A percentile compares a stretch with the other conserved stretches of the same genome.
Conservation (phyloP, 2,329 filamentous ascomycete genomes). For the Aspergillus piperis region DNA sequence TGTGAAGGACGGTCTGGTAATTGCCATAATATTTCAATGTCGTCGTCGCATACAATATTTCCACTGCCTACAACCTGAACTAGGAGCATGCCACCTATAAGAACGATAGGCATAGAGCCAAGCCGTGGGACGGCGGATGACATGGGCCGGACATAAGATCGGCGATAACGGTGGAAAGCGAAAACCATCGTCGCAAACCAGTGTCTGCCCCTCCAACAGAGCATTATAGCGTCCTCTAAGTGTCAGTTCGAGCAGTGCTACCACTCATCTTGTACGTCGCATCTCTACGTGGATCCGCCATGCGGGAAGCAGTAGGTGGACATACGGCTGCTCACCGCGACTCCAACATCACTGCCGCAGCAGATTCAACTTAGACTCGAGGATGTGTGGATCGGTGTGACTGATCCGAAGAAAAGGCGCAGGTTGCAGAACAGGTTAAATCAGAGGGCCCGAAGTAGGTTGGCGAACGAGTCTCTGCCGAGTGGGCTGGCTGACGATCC, state of each 20-base stretch:
- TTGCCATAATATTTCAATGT: too few species aligned
- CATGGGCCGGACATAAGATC: not conserved
- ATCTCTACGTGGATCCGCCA: not conserved
- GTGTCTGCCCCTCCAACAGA: not conserved
- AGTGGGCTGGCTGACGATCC: not conserved
- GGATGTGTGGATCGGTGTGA: slow-evolving; percentile 5
- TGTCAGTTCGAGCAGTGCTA: not conserved
- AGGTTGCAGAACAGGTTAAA: slow-evolving; percentile 24
- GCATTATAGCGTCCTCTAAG: not conserved
- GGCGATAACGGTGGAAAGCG: not conserved
- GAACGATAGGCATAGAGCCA: not conserved
- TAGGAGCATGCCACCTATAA: not conserved
- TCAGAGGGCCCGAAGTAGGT: slow-evolving; percentile 24
- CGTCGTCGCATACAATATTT: too few species aligned
- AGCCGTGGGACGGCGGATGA: not conserved
- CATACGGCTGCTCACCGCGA: not conserved
- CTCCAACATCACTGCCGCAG: not conserved
- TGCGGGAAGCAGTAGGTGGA: not conserved
- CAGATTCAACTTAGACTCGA: not conserved
- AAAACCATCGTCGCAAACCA: not conserved
- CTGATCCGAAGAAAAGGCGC: slow-evolving; percentile 18
- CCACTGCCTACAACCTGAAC: too few species aligned
- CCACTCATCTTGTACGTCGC: not conserved
- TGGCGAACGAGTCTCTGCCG: not conserved
- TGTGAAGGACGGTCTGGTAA: too few species aligned